A percentile compares a stretch with the other conserved stretches of the same genome.
Evolutionary conservation across 495 filamentous ascomycete species (phyloP).

Genomic region (Hyaloscypha finlandica): DNA sequence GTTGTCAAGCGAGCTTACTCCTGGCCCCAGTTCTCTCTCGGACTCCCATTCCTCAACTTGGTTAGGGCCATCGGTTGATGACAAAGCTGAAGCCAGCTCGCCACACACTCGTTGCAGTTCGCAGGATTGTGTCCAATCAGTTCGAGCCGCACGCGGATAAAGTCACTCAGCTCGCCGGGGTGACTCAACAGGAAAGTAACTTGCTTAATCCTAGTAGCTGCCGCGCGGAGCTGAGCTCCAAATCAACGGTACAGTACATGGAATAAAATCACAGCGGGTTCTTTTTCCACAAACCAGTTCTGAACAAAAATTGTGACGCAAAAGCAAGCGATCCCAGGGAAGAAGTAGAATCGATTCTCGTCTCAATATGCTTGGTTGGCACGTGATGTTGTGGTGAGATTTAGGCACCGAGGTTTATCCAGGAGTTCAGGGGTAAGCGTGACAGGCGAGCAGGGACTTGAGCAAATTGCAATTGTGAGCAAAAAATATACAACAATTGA

Average conservation of each 20-base stretch:
- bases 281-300: too few relatives aligned
- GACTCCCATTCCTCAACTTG: neutral
- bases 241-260: too few relatives aligned
- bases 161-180: neutral
- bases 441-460: neutral
- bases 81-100: neutral
- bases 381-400: neutral
- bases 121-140: neutral
- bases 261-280: too few relatives aligned
- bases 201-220: too few relatives aligned
- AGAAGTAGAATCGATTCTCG: too few relatives aligned
- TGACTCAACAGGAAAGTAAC: too few relatives aligned
- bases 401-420: neutral
- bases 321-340: too few relatives aligned
- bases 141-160: neutral
- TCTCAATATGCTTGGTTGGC: too few relatives aligned
- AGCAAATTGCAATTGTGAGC: neutral
- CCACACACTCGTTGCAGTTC: neutral
- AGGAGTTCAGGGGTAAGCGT: neutral
- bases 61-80: neutral
- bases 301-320: too few relatives aligned
- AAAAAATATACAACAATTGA: too few relatives aligned
- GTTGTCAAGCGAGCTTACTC: neutral
- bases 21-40: neutral
- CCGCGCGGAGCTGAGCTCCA: too few relatives aligned